phyloP scores from a whole-genome alignment of 2,329 filamentous ascomycete genomes.

The Alternaria hordeiaustralica region DNA sequence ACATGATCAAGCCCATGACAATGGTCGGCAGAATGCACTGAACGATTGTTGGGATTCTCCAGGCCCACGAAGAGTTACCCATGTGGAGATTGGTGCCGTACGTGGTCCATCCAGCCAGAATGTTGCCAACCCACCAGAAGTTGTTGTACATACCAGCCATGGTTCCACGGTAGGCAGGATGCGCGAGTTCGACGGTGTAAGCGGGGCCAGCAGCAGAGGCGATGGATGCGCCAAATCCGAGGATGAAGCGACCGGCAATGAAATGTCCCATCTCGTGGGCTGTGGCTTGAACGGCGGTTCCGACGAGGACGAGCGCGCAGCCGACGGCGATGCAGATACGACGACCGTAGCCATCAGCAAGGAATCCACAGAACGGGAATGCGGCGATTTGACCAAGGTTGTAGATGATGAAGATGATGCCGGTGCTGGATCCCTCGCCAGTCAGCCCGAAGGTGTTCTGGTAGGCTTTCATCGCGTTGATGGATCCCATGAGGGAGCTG shows the following conservation, averaged over 20 bases:
- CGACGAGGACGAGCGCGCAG: slow-evolving; percentile 59
- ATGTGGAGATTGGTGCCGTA: slow-evolving; percentile 47
- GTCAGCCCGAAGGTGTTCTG: slow-evolving; percentile 58
- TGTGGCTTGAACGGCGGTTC: slow-evolving; percentile 60
- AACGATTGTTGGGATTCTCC: slow-evolving; percentile 55
- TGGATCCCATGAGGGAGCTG: slow-evolving; percentile 53
- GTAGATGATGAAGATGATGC: slow-evolving; percentile 56
- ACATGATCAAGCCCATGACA: slow-evolving; percentile 57
- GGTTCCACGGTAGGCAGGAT: slow-evolving; percentile 66
- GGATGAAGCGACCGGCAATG: slow-evolving; percentile 55
- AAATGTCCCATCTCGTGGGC: slow-evolving; percentile 58
- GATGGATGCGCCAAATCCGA: slow-evolving; percentile 60
- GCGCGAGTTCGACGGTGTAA: slow-evolving; percentile 66
- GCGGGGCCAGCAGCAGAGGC: slow-evolving; percentile 63
- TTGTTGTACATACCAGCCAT: slow-evolving; percentile 65
- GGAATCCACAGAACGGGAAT: slow-evolving; percentile 53
- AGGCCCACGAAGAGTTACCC: slow-evolving; percentile 55
- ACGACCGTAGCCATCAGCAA: slow-evolving; percentile 56
- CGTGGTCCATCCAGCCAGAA: slow-evolving; percentile 62
- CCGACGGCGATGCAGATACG: slow-evolving; percentile 64
- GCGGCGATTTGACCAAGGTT: slow-evolving; percentile 59
- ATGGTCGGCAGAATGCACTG: slow-evolving; percentile 44
- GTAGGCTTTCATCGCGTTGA: slow-evolving; percentile 62
- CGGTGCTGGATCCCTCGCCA: slow-evolving; percentile 57
- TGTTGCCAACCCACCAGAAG: slow-evolving; percentile 57